phyloP scores from a whole-genome alignment of 2,329 filamentous ascomycete genomes.

The Cercospora zeina region DNA sequence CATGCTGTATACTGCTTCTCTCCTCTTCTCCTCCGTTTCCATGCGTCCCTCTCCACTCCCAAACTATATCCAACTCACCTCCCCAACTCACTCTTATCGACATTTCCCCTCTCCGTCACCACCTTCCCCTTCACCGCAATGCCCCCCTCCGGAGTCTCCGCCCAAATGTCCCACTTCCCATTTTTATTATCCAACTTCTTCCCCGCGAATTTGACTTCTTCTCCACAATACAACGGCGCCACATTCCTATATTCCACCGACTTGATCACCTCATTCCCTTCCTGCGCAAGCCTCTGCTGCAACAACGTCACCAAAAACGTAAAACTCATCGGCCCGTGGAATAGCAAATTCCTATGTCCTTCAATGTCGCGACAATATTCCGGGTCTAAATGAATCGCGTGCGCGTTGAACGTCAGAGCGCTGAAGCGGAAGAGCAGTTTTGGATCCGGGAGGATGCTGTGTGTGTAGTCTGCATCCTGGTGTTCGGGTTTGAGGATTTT shows the following conservation, averaged over 20 bases:
- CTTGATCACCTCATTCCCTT: conserved; percentile 48
- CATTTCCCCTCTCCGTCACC: conserved; percentile 32
- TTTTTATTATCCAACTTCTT: conserved; percentile 46
- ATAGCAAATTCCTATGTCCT: conserved; percentile 71
- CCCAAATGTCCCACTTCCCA: conserved; percentile 46
- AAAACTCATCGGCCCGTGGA: conserved; percentile 83
- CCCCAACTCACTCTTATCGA: conserved; percentile 24
- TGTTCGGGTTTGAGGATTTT: conserved; percentile 51
- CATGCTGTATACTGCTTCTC: neutral
- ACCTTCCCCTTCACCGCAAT: conserved; percentile 50
- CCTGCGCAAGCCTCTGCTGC: conserved; percentile 52
- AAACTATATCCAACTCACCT: conserved; percentile 15
- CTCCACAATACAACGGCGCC: conserved; percentile 73
- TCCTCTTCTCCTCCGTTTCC: conserved; percentile 15
- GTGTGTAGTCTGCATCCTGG: conserved; percentile 53
- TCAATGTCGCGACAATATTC: conserved; percentile 69
- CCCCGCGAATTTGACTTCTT: conserved; percentile 70
- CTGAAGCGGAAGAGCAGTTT: conserved; percentile 85
- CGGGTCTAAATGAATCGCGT: conserved; percentile 82
- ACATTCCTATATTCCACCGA: conserved; percentile 77
- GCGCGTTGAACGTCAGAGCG: conserved; percentile 87
- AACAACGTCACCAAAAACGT: conserved; percentile 73
- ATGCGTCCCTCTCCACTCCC: neutral
- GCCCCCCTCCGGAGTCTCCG: conserved; percentile 44
- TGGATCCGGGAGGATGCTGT: conserved; percentile 65